Evolutionary conservation across 495 filamentous ascomycete genomes (phyloP).

Genomic region (Hypoxylon cercidicola): DNA sequence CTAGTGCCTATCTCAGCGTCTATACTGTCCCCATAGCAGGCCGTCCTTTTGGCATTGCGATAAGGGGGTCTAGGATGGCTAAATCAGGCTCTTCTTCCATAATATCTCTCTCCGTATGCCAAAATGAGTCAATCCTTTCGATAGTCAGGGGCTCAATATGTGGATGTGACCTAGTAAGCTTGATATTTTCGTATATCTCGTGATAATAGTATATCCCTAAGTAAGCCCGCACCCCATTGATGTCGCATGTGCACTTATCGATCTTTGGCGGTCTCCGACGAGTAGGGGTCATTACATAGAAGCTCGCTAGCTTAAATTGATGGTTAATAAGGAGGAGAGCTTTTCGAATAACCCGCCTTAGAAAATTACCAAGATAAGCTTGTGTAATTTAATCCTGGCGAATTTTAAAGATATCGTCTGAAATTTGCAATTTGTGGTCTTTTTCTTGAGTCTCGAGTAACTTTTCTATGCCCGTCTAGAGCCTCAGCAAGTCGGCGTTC

Average conservation of each 20-base stretch:
- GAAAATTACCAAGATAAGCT: not conserved
- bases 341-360: not conserved
- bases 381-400: not conserved
- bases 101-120: not conserved
- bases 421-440: not conserved
- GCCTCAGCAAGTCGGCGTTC: not conserved
- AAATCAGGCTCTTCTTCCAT: not conserved
- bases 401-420: not conserved
- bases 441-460: not conserved
- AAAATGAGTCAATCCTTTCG: not conserved
- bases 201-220: constrained; percentile 1
- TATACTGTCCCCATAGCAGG: not conserved
- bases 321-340: not conserved
- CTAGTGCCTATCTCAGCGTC: not conserved
- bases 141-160: not conserved
- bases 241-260: not conserved
- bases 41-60: not conserved
- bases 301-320: not conserved
- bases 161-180: not conserved
- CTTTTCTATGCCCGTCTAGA: not conserved
- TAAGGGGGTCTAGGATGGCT: not conserved
- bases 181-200: constrained; percentile 3
- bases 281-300: not conserved
- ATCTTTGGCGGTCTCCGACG: constrained; percentile 2
- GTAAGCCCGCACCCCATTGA: not conserved